A percentile compares a stretch with the other conserved stretches of the same genome.
These are phyloP conservation scores for Guadua angustifolia DNA, from an alignment of 176 grass and related monocot genomes.

Conservation along the genomic window DNA sequence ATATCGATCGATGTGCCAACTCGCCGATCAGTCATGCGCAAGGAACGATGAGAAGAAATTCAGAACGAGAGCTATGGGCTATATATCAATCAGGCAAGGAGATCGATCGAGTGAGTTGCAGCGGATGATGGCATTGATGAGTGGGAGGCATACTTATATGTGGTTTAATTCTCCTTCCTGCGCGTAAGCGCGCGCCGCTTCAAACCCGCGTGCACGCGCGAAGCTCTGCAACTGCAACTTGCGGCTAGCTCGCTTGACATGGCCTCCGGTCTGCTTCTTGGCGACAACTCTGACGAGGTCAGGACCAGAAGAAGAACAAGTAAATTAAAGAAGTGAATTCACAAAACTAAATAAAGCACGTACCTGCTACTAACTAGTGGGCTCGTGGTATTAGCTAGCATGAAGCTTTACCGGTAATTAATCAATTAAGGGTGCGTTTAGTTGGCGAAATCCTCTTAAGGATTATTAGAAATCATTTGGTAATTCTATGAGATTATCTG, in stretches of 20 bases:
- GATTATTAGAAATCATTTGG: too few relatives aligned
- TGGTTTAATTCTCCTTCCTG: background rate
- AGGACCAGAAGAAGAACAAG: too few relatives aligned
- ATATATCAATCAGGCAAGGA: background rate
- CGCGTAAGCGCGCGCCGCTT: background rate
- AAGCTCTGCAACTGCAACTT: background rate
- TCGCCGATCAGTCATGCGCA: background rate
- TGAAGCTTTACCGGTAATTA: too few relatives aligned
- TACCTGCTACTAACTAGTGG: background rate
- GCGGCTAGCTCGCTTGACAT: background rate
- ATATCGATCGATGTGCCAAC: background rate
- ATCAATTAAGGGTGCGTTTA: too few relatives aligned
- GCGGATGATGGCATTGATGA: slow-evolving; percentile 33
- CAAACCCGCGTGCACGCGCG: background rate
- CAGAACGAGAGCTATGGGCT: background rate
- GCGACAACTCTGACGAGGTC: background rate
- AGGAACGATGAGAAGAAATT: background rate
- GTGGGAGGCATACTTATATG: background rate
- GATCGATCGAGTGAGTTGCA: background rate
- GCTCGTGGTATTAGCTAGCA: too few relatives aligned
- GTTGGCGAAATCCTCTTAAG: too few relatives aligned
- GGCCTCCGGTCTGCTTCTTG: slow-evolving; percentile 21
- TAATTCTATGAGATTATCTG: too few relatives aligned
- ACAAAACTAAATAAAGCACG: slow-evolving; percentile 12
- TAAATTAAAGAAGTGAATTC: background rate